Evolutionary conservation across 192 early-diverging fungal species (phyloP), one percentile per base, ranked within the genome.

Genomic region (Obelidium mucronatum): DNA sequence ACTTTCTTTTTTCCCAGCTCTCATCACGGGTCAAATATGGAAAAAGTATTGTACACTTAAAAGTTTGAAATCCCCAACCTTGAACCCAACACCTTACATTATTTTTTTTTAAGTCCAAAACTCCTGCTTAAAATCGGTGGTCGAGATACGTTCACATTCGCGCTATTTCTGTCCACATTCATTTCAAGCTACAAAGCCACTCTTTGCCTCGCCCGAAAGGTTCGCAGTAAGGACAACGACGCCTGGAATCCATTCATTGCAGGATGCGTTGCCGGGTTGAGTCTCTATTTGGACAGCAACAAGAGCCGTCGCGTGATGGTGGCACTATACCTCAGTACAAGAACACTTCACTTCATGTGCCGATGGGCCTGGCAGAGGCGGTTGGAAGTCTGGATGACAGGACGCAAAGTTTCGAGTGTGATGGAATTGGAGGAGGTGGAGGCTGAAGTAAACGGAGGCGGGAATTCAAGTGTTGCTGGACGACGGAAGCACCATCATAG

Each of bases 241-340:
- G 3, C 31, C 8, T 53, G 35, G 52, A 83, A 80, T 51, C 55
- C 82, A 28, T 83, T 83, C 44, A n/a, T 83, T 22, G 82, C 82
- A 1, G 82, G 82, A 24, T 75, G 62, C 42, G 30, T 83, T 48
- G 75, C 79, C 19, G 80, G 82, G 2, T 2, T 48, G 2, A 54
- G 40, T 13, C 51, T 83, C 37, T 63, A 67, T n/a, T 67, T 83
- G 2, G 82, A 83, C 74, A 15, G 40, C 19, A 83, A 83, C 64
- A 26, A 40, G 6, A 63, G 76, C 13, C 76, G 82, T 28, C 55
- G 82, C 24, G 35, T 82, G 13, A 83, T 83, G 82, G 66, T 83
- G 39, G 79, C 82, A n/a, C 51, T 83, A 26, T 83, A 83, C 63
- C 48, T 83, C 19, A 73, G 67, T 61, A 83, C 82, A 2, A 67